Conservation (phyloP, 345 rosid genomes). For the Gossypium raimondii region DNA sequence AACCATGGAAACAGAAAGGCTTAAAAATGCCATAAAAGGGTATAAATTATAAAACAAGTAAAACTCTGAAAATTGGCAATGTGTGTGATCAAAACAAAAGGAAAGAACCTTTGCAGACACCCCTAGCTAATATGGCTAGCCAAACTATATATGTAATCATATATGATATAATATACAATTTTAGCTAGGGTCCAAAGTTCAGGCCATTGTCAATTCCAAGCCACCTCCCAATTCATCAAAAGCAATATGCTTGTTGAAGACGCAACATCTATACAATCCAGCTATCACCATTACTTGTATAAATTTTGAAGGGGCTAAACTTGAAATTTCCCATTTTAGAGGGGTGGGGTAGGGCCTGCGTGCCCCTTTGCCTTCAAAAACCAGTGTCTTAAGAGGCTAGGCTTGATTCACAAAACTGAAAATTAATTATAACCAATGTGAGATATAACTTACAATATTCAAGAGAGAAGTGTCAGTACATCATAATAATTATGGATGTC, state of each 20-base stretch:
- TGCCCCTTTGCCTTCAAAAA: no score
- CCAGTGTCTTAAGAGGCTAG: no score
- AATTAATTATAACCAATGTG: no score
- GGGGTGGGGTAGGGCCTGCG: no score
- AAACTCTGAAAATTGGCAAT: conserved; percentile 24
- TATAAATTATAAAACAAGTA: conserved; percentile 10
- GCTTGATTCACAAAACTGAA: no score
- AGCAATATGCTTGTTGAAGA: conserved; percentile 30
- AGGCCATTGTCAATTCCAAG: conserved; percentile 30
- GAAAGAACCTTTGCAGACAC: conserved; percentile 30
- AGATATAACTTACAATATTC: no score
- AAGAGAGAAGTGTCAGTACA: no score
- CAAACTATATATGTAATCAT: background rate
- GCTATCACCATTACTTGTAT: conserved; percentile 19
- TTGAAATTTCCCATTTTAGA: no score
- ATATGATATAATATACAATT: no score
- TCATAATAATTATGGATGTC: no score
- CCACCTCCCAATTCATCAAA: background rate
- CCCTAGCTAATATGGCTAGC: conserved; percentile 3
- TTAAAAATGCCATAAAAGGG: conserved; percentile 12
- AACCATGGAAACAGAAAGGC: background rate
- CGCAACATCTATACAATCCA: conserved; percentile 27
- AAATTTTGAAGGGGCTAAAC: conserved; percentile 8
- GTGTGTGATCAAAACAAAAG: conserved; percentile 24
- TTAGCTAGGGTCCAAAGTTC: conserved; percentile 7